Conservation (phyloP, 139 green algal genomes). For the Limnomonas spitsbergensis region DNA sequence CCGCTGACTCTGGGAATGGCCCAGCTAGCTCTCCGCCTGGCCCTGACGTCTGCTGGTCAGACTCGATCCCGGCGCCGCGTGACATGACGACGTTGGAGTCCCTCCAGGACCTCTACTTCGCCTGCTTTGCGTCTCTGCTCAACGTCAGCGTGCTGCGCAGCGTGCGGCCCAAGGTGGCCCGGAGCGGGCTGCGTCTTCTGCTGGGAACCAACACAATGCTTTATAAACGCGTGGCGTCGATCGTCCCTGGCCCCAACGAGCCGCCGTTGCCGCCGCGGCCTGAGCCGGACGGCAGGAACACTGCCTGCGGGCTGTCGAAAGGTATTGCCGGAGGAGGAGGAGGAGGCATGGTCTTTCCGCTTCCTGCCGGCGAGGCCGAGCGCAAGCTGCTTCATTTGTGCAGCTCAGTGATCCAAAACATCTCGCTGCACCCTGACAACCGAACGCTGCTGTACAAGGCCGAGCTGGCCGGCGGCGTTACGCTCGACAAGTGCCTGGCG, state of each 20-base stretch:
- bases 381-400: slow-evolving; percentile 52
- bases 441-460: slow-evolving; percentile 65
- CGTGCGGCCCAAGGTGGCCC: slow-evolving; percentile 56
- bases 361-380: slow-evolving; percentile 24
- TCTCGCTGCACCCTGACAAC: slow-evolving; percentile 66
- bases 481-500: not conserved
- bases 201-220: slow-evolving; percentile 60
- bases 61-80: too few relatives aligned
- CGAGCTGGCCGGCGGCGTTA: slow-evolving; percentile 39
- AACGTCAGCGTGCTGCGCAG: slow-evolving; percentile 57
- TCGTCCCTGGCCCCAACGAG: slow-evolving; percentile 42
- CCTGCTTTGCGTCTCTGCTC: slow-evolving; percentile 49
- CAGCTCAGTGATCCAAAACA: slow-evolving; percentile 59
- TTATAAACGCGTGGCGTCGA: slow-evolving; percentile 45
- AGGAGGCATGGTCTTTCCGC: not conserved
- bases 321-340: not conserved
- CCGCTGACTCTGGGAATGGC: too few relatives aligned
- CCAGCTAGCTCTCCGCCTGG: too few relatives aligned
- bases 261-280: too few relatives aligned
- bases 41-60: too few relatives aligned
- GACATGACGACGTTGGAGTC: not conserved
- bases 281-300: too few relatives aligned
- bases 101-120: slow-evolving; percentile 59
- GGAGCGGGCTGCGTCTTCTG: slow-evolving; percentile 53
- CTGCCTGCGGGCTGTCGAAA: too few relatives aligned